Evolutionary conservation across 23 red algal genomes (phyloP).

Genomic region (Porphyridium purpureum): DNA sequence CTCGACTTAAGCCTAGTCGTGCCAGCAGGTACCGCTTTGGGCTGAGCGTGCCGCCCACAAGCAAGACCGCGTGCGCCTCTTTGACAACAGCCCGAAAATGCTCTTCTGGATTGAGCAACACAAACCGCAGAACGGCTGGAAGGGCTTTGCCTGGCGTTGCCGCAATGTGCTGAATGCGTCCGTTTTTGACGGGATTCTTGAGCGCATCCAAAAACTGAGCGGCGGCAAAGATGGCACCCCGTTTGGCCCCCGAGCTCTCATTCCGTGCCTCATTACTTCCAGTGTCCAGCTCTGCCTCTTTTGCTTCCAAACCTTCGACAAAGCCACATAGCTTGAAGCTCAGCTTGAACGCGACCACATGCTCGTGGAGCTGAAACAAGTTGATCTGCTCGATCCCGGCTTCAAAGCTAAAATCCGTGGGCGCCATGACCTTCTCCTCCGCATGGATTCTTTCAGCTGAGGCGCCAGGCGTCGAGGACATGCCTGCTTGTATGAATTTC

Average conservation of each 20-base stretch:
- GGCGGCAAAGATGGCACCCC: no score
- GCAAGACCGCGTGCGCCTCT: slow-evolving; percentile 40
- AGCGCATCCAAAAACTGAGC: no score
- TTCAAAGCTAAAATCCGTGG: slow-evolving; percentile 40
- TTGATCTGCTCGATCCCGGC: slow-evolving; percentile 80
- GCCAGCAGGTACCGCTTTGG: slow-evolving; percentile 21
- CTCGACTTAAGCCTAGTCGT: slow-evolving; percentile 4
- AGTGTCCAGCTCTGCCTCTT: no score
- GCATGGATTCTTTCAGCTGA: no score
- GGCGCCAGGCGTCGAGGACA: no score
- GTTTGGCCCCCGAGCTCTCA: no score
- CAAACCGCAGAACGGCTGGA: no score
- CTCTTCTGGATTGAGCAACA: slow-evolving; percentile 35
- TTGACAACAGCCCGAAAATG: slow-evolving; percentile 15
- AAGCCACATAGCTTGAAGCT: slow-evolving; percentile 45
- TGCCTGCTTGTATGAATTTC: no score
- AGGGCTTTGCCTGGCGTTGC: no score
- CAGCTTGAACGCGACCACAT: slow-evolving; percentile 19
- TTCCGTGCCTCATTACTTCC: no score
- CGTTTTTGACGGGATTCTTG: no score
- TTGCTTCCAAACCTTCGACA: slow-evolving; percentile 19
- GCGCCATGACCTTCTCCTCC: slow-evolving; percentile 11
- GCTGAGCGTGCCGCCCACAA: slow-evolving; percentile 77
- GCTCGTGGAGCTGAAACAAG: slow-evolving; percentile 34
- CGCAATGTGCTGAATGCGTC: no score